Evolutionary conservation across 129 eudicot species (phyloP), one percentile per base, ranked within the genome.

Genomic region (Centaurea solstitialis): DNA sequence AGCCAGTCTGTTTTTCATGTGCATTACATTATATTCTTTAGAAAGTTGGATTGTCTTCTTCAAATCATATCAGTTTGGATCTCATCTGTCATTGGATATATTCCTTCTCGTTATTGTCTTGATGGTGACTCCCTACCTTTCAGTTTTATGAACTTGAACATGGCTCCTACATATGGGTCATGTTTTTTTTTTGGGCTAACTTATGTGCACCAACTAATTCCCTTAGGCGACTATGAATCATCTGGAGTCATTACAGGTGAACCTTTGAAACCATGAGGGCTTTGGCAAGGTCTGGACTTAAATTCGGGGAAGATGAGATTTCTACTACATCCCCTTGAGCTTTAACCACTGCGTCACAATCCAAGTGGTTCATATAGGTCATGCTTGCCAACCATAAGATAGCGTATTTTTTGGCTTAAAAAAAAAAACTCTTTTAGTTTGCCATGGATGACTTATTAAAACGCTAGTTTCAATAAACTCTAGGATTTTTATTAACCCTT

Each of bases 1-100:
- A 76, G 85, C 85, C 81, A 76, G 50, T 82, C 85, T 81, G 81
- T 82, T 76, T 23, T 26, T 70, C 64, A 39, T 82, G 81, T 70
- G 77, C 73, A 13, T 22, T 75, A 68, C 75, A 35, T 81, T 70
- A 2, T 66, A 18, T 75, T 75, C 38, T 13, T 18, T 70, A 57
- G 26, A 82, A 82, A 76, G 80, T 67, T 81, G 72, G 77, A 38
- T 70, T 70, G 86, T 82, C 77, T 76, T 76, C 64, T 82, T 39
- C 20, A 76, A 17, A 69, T 69, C 75, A 50, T 18, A 67, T 81
- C 53, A 11, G 59, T 72, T 70, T 18, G 38, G 67, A 76, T 77
- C 78, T 76, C 77, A 61, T 76, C 4, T 39, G 50, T 70, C 74
- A 76, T 53, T 76, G n/a, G 7, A 76, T 69, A 70, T 76, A 41